Evolutionary conservation across 495 filamentous ascomycete species (phyloP).

Genomic region (Penicillium manginii): DNA sequence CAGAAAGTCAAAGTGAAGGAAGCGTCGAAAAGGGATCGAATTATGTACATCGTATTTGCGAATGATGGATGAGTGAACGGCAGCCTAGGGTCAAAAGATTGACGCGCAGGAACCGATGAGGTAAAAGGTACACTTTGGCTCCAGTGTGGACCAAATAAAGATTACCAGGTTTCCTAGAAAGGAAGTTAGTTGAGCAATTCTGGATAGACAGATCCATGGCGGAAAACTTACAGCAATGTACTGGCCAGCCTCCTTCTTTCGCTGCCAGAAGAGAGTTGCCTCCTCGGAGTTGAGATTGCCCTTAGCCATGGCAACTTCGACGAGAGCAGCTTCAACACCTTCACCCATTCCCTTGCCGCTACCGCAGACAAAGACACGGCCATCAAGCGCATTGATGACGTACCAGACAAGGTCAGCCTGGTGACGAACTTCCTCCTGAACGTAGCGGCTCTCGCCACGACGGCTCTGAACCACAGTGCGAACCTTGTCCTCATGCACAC

Average conservation of each 20-base stretch:
- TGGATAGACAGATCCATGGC: neutral
- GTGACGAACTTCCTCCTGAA: slow-evolving; percentile 81
- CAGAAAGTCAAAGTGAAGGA: neutral
- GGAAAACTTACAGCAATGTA: slow-evolving; percentile 76
- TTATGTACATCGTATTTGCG: slow-evolving; percentile 4
- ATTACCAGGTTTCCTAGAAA: slow-evolving; percentile 44
- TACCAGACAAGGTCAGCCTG: slow-evolving; percentile 97
- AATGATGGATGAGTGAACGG: neutral
- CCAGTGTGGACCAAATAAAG: neutral
- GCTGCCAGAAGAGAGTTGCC: slow-evolving; percentile 74
- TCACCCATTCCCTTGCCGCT: slow-evolving; percentile 96
- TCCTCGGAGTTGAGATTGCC: slow-evolving; percentile 74
- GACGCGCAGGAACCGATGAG: neutral
- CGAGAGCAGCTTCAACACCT: slow-evolving; percentile 81
- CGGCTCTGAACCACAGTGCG: slow-evolving; percentile 92
- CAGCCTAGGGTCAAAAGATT: neutral
- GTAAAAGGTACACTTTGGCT: neutral
- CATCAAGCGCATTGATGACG: slow-evolving; percentile 91
- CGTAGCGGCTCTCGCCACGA: slow-evolving; percentile 74
- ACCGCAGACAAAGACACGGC: slow-evolving; percentile 93
- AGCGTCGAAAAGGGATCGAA: neutral
- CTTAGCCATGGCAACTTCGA: slow-evolving; percentile 81
- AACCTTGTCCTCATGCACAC: slow-evolving; percentile 88
- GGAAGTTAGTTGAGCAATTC: slow-evolving; percentile 14
- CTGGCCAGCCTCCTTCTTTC: slow-evolving; percentile 83